phyloP scores from a whole-genome alignment of 2,329 filamentous ascomycete species.

The Graphiopsis chlorocephala region DNA sequence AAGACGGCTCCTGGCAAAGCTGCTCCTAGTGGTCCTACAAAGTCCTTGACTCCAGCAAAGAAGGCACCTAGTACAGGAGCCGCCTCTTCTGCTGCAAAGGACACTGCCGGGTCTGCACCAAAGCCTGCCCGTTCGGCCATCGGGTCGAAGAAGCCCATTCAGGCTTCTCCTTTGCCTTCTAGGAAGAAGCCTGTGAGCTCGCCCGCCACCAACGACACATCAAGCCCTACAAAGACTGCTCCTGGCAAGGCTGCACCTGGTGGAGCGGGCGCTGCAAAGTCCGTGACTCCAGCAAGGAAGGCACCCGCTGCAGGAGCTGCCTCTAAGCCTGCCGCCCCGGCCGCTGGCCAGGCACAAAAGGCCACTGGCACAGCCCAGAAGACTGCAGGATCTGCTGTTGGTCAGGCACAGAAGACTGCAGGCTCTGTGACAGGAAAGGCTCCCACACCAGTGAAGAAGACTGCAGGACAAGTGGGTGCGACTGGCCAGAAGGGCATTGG shows the following conservation, averaged over 20 bases:
- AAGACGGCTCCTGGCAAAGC: conserved; percentile 21
- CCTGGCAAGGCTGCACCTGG: conserved; percentile 9
- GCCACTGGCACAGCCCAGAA: conserved; percentile 6
- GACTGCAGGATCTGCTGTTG: conserved; percentile 1
- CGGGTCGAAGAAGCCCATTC: conserved; percentile 25
- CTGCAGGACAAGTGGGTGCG: conserved; percentile 15
- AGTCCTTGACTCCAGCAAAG: conserved; percentile 20
- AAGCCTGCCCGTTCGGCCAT: conserved; percentile 21
- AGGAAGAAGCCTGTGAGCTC: conserved; percentile 10
- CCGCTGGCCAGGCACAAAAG: conserved; percentile 6
- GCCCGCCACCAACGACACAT: conserved; percentile 17
- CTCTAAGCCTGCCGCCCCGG: conserved; percentile 2
- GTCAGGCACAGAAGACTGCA: conserved; percentile 12
- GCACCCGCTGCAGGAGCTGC: neutral
- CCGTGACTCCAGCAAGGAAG: conserved; percentile 6
- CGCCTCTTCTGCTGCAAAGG: conserved; percentile 26
- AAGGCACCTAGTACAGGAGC: conserved; percentile 20
- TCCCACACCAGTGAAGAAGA: conserved; percentile 23
- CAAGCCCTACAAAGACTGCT: conserved; percentile 20
- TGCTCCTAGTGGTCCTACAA: conserved; percentile 4
- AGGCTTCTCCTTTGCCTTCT: conserved; percentile 1
- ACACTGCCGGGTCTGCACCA: conserved; percentile 23
- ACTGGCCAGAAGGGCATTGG: conserved; percentile 7
- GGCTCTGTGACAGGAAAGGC: conserved; percentile 14
- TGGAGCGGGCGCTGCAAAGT: neutral